Conservation (phyloP, 345 rosid genomes). For the Salix brachista region DNA sequence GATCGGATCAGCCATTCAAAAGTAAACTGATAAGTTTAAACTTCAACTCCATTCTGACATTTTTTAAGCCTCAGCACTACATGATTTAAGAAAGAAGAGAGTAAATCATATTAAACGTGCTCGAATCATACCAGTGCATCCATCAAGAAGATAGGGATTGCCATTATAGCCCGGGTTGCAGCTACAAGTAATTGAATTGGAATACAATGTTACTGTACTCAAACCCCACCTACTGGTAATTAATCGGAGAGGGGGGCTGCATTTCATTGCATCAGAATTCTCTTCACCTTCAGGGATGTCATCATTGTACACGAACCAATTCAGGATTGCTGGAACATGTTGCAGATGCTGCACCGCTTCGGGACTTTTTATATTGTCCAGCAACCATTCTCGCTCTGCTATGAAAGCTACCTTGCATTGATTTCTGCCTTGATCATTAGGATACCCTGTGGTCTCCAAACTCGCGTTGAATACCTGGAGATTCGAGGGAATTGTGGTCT, state of each 20-base stretch:
- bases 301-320: too few species aligned
- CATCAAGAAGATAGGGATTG: slow-evolving; percentile 13
- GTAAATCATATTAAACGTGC: too few species aligned
- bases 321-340: background rate
- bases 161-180: background rate
- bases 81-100: too few species aligned
- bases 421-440: background rate
- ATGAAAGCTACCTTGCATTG: background rate
- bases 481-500: background rate
- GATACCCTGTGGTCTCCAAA: background rate
- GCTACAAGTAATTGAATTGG: background rate
- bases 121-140: slow-evolving; percentile 12
- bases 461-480: background rate
- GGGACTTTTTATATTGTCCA: background rate
- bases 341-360: background rate
- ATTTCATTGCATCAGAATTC: too few species aligned
- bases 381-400: background rate
- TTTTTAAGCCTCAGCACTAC: too few species aligned
- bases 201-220: background rate
- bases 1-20: background rate
- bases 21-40: background rate
- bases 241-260: too few species aligned
- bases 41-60: background rate
- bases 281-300: too few species aligned
- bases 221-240: too few species aligned